Evolutionary conservation across 345 rosid species (phyloP), one percentile per base, ranked within the genome.

Genomic region (Lepidium aucheri): DNA sequence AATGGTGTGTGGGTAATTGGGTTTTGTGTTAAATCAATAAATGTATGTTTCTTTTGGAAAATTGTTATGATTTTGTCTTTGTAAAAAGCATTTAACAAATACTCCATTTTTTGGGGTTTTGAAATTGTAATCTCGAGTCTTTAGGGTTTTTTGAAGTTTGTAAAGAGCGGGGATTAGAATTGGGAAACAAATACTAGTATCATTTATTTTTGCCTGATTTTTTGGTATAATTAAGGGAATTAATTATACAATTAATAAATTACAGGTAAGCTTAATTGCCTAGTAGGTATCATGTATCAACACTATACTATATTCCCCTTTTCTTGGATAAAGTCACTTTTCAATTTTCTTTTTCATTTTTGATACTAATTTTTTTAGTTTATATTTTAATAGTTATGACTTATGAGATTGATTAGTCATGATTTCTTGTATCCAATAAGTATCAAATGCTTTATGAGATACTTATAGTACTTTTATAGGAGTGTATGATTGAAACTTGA

Each of bases 41-140:
- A 26, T 63, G 38, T 52, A 65, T 26, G 49, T 51, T 64, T 11
- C 39, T 51, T 63, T 64, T 39, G 12, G 51, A 36, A 49, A n/a
- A 36, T 63, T 47, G 56, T 20, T 47, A 47, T 47, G 54, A 61
- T 62, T 63, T 50, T 62, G 54, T 45, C 10, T 34, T 35, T 59
- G 33, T 46, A 34, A 34, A 44, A 47, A 34, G 44, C 44, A 35
- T 18, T 26, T 28, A 28, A 28, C 32, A 28, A 28, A 28, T 28
- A 28, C 32, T 28, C 32, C 32, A 17, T 41, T 60, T 28, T 7
- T 9, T 4, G 17, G 41, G n/a, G 1, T 9, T 35, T 20, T 20
- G 45, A 6, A 28, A 11, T 65, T 36, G 68, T 38, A 8, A 50
- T 36, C 32, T 28, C 22, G 12, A 40, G 30, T 53, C 32, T 28